Conservation (phyloP, 352 stramenopile species). For the Globisporangium cystogenes region DNA sequence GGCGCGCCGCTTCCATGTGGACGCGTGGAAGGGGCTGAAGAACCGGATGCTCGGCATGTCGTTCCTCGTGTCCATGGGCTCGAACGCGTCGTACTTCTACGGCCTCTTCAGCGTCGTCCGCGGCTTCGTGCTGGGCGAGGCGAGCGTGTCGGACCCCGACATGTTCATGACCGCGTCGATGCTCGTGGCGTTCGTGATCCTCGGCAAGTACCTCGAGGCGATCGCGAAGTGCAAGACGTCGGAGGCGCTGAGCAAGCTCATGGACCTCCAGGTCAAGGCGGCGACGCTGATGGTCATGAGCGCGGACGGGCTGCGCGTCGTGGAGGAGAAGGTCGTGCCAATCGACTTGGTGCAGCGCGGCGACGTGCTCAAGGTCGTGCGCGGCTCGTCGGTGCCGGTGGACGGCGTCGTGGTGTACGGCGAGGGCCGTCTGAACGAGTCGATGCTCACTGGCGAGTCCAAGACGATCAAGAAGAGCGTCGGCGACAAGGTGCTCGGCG, state of each 20-base stretch:
- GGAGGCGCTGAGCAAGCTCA: slow-evolving; percentile 93
- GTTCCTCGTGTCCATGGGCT: slow-evolving; percentile 96
- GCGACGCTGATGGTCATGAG: slow-evolving; percentile 90
- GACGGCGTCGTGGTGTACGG: slow-evolving; percentile 92
- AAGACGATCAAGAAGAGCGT: slow-evolving; percentile 91
- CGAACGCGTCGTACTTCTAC: slow-evolving; percentile 96
- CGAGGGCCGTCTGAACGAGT: slow-evolving; percentile 90
- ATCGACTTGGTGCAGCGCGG: slow-evolving; percentile 89
- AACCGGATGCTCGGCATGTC: slow-evolving; percentile 94
- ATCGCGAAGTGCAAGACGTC: slow-evolving; percentile 93
- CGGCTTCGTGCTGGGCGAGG: slow-evolving; percentile 55
- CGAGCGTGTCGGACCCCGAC: slow-evolving; percentile 61
- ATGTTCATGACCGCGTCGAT: slow-evolving; percentile 99
- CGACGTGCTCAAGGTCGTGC: slow-evolving; percentile 93
- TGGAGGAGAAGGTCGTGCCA: slow-evolving; percentile 70
- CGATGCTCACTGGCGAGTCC: slow-evolving; percentile 94
- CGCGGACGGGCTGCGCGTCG: slow-evolving; percentile 39
- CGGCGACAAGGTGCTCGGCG: slow-evolving; percentile 87
- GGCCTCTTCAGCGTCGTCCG: slow-evolving; percentile 87
- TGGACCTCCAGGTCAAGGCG: slow-evolving; percentile 94
- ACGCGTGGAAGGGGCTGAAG: slow-evolving; percentile 90
- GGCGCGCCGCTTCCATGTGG: slow-evolving; percentile 92
- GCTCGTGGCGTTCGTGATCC: slow-evolving; percentile 97
- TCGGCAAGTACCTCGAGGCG: slow-evolving; percentile 97
- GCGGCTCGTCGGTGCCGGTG: slow-evolving; percentile 88